Percentiles rank a stretch among this genome's conserved stretches.
phyloP scores from a whole-genome alignment of 2,329 filamentous ascomycete species.

The Colletotrichum musae region DNA sequence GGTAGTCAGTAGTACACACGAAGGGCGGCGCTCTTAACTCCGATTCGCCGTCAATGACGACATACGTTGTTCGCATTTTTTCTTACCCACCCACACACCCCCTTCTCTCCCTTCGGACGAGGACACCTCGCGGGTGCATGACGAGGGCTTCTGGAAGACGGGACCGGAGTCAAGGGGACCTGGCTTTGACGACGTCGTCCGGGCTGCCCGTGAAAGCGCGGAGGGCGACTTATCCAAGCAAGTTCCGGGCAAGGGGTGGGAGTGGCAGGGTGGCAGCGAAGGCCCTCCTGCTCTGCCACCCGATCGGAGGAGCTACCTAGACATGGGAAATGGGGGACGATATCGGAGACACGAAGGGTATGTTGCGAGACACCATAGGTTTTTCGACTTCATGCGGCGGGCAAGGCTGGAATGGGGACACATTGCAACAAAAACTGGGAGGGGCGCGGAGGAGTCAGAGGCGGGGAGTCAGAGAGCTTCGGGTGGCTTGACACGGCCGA shows the following conservation, averaged over 20 bases:
- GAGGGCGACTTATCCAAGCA: background rate
- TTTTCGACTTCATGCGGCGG: slow-evolving; percentile 37
- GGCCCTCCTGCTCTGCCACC: slow-evolving; percentile 13
- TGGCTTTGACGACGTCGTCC: slow-evolving; percentile 11
- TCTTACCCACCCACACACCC: background rate
- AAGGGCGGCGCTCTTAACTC: slow-evolving; percentile 4
- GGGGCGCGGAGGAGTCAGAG: slow-evolving; percentile 12
- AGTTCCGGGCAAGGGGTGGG: background rate
- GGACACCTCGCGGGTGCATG: slow-evolving; percentile 14
- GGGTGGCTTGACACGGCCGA: background rate
- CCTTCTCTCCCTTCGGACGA: slow-evolving; percentile 12
- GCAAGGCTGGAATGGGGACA: slow-evolving; percentile 39
- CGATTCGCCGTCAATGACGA: background rate
- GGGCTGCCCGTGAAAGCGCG: background rate
- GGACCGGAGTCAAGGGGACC: slow-evolving; percentile 16
- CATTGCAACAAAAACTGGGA: background rate
- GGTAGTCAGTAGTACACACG: background rate
- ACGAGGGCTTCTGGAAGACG: slow-evolving; percentile 31
- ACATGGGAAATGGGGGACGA: slow-evolving; percentile 11
- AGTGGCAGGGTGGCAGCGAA: background rate
- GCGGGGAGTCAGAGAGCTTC: background rate
- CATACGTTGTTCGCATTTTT: background rate
- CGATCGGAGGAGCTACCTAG: slow-evolving; percentile 22
- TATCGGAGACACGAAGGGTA: slow-evolving; percentile 30
- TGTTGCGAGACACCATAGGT: slow-evolving; percentile 33